Conservation (phyloP, 2,329 filamentous ascomycete species). For the Trichoderma sp. region DNA sequence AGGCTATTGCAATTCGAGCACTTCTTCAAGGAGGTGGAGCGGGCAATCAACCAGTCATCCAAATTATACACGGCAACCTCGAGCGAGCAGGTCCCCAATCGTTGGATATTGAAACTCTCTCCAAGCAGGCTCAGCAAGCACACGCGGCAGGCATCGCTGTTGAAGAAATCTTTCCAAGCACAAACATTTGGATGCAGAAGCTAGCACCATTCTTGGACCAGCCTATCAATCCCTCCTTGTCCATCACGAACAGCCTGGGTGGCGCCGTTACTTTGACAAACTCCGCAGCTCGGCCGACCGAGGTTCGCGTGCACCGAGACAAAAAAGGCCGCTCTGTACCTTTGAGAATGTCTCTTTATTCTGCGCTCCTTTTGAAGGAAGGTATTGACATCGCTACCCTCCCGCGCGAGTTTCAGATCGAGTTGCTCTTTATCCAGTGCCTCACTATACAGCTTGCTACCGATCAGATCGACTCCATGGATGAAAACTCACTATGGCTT, state of each 20-base stretch:
- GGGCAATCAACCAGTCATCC: conserved; percentile 49
- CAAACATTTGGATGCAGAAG: conserved; percentile 65
- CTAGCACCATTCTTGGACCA: conserved; percentile 56
- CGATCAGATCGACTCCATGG: conserved; percentile 54
- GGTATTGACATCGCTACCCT: conserved; percentile 44
- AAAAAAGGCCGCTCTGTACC: conserved; percentile 69
- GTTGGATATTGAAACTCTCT: conserved; percentile 38
- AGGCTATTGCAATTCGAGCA: conserved; percentile 46
- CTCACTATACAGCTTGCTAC: conserved; percentile 54
- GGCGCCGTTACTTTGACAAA: conserved; percentile 66
- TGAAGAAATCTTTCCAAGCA: conserved; percentile 62
- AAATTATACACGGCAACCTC: conserved; percentile 58
- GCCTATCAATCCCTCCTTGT: conserved; percentile 62
- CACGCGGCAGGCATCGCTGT: conserved; percentile 34
- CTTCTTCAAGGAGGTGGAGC: conserved; percentile 48
- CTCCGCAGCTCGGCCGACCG: conserved; percentile 27
- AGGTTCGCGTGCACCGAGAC: conserved; percentile 56
- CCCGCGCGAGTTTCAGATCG: conserved; percentile 46
- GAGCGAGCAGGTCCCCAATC: conserved; percentile 52
- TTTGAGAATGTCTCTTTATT: conserved; percentile 74
- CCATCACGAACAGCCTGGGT: conserved; percentile 71
- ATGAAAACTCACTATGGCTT: conserved; percentile 50
- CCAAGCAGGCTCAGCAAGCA: conserved; percentile 42
- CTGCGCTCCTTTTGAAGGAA: conserved; percentile 56
- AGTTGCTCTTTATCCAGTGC: conserved; percentile 54